A percentile compares a stretch with the other conserved stretches of the same genome.
These are phyloP conservation scores for Macadamia integrifolia DNA, from an alignment of 164 flowering plant genomes.

Conservation along the genomic window DNA sequence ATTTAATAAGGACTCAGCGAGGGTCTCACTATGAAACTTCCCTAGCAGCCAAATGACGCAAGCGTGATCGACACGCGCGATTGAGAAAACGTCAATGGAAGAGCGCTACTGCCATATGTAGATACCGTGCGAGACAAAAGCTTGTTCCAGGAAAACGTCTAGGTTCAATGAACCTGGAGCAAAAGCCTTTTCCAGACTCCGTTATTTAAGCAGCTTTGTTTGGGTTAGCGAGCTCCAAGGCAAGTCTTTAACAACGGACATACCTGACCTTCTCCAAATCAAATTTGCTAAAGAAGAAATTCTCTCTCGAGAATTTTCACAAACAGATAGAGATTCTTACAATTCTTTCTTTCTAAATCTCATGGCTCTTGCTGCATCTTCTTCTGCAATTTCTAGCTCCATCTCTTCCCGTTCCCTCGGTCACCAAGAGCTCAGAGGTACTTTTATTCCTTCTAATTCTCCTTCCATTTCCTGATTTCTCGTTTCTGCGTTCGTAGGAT, in stretches of 20 bases:
- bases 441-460: neutral
- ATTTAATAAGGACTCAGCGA: too few relatives aligned
- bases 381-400: conserved; percentile 36
- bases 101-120: too few relatives aligned
- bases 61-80: conserved; percentile 3
- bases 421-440: conserved; percentile 36
- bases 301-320: neutral
- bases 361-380: conserved; percentile 41
- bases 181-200: neutral
- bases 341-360: too few relatives aligned
- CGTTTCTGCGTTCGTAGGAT: neutral
- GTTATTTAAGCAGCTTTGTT: conserved; percentile 15
- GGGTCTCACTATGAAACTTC: too few relatives aligned
- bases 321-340: too few relatives aligned
- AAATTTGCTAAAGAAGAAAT: neutral
- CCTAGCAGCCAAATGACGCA: neutral
- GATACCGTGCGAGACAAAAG: too few relatives aligned
- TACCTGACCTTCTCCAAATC: too few relatives aligned
- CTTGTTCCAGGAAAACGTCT: conserved; percentile 50
- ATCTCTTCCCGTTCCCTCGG: conserved; percentile 22
- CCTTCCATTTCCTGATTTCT: neutral
- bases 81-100: too few relatives aligned
- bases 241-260: too few relatives aligned
- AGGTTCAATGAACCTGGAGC: conserved; percentile 71
- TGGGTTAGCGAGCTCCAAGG: neutral